Conservation (phyloP, 805 yeast genomes). For the Yamadazyma olivae region DNA sequence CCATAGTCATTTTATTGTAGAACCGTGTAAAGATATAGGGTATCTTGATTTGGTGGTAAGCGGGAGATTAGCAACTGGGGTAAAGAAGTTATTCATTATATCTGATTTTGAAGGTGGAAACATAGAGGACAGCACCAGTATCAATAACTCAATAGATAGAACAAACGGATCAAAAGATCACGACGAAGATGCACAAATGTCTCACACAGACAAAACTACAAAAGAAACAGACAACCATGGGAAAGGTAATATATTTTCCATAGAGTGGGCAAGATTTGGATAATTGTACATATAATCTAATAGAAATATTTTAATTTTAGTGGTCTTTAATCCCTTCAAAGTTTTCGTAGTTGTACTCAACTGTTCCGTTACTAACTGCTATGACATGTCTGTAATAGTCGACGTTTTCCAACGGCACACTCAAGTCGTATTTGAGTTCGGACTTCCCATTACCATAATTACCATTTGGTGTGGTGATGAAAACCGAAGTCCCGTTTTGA, state of each 20-base stretch:
- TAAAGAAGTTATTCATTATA: constrained; percentile 78
- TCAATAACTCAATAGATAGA: background rate
- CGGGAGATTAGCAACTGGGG: constrained; percentile 92
- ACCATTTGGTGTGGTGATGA: constrained; percentile 21
- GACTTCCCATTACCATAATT: constrained; percentile 28
- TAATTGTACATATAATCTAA: too few relatives aligned
- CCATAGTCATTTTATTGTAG: constrained; percentile 82
- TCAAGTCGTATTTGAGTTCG: constrained; percentile 28
- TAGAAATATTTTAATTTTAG: background rate
- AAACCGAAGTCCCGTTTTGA: constrained; percentile 32
- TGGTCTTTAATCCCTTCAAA: constrained; percentile 14
- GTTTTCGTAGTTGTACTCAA: constrained; percentile 3
- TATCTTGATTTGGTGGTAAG: constrained; percentile 61
- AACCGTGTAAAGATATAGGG: constrained; percentile 31
- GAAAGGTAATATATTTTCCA: constrained; percentile 44
- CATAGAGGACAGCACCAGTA: too few relatives aligned
- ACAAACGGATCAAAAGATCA: background rate
- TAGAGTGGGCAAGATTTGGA: constrained; percentile 98
- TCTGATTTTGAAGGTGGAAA: constrained; percentile 24
- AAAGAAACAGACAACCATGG: constrained; percentile 1
- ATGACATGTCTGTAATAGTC: constrained; percentile 30
- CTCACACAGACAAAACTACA: constrained; percentile 6
- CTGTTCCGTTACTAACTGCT: constrained; percentile 24
- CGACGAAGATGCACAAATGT: background rate
- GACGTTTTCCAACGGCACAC: constrained; percentile 12